Conservation (phyloP, 2,329 filamentous ascomycete genomes). For the Diaporthe capsici region DNA sequence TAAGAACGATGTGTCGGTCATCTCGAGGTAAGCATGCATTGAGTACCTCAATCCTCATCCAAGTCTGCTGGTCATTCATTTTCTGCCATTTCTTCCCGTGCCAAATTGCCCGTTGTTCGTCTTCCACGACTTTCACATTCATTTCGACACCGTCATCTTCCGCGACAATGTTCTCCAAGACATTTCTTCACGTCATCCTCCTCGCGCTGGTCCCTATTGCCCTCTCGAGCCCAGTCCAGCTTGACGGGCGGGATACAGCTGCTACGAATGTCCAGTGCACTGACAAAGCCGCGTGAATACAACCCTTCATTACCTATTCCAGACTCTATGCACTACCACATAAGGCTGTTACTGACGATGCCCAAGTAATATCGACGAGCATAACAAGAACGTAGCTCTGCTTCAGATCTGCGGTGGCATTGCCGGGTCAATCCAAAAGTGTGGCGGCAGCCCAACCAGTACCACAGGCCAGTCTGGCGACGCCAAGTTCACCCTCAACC, state of each 20-base stretch:
- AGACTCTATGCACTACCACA: not conserved
- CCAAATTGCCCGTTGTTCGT: not conserved
- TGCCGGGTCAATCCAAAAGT: slow-evolving; percentile 60
- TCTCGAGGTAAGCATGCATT: too few relatives aligned
- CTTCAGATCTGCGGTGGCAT: slow-evolving; percentile 73
- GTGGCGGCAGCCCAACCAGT: slow-evolving; percentile 57
- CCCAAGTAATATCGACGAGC: slow-evolving; percentile 58
- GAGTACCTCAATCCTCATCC: not conserved
- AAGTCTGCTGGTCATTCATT: not conserved
- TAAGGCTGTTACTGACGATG: not conserved
- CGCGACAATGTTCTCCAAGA: slow-evolving; percentile 6
- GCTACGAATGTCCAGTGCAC: slow-evolving; percentile 33
- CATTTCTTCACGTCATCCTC: not conserved
- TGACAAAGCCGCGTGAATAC: slow-evolving; percentile 25
- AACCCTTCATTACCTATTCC: too few relatives aligned
- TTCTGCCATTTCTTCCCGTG: not conserved
- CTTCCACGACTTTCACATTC: not conserved
- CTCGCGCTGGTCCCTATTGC: not conserved
- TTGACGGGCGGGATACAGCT: slow-evolving; percentile 11
- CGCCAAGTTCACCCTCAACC: slow-evolving; percentile 62
- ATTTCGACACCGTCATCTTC: too few relatives aligned
- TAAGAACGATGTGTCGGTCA: not conserved
- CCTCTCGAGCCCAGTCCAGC: slow-evolving; percentile 25
- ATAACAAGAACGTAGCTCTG: slow-evolving; percentile 71
- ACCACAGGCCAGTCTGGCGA: slow-evolving; percentile 63